Conservation (phyloP, 768 basidiomycete genomes). For the Hericium coralloides region DNA sequence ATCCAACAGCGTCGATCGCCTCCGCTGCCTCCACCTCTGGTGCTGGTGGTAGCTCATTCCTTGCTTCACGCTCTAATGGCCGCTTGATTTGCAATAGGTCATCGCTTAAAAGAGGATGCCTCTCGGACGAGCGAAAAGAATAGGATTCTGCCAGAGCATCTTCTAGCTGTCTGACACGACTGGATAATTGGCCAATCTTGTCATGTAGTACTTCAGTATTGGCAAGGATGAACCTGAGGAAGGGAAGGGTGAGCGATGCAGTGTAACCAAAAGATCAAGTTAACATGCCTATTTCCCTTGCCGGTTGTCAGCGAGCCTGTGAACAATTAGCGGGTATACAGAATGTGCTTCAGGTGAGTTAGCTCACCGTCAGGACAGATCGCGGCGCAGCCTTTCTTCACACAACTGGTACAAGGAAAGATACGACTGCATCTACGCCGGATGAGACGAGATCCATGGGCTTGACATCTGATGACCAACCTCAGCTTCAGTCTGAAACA, state of each 20-base stretch:
- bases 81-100: conserved; percentile 58
- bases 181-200: conserved; percentile 52
- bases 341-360: background rate
- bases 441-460: background rate
- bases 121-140: conserved; percentile 33
- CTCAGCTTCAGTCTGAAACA: conserved; percentile 53
- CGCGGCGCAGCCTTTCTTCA: conserved; percentile 34
- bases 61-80: conserved; percentile 54
- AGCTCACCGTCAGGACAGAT: conserved; percentile 58
- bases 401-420: conserved; percentile 46
- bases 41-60: conserved; percentile 24
- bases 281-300: conserved; percentile 55
- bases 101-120: conserved; percentile 51
- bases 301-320: conserved; percentile 66
- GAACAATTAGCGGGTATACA: background rate
- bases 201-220: conserved; percentile 64
- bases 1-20: conserved; percentile 54
- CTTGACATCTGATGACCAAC: conserved; percentile 14
- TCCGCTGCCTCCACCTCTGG: conserved; percentile 40
- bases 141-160: conserved; percentile 54
- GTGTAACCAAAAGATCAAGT: conserved; percentile 9
- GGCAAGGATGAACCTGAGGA: conserved; percentile 53
- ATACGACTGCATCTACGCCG: conserved; percentile 46
- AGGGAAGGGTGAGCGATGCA: background rate
- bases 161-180: conserved; percentile 58